Conservation (phyloP, 495 filamentous ascomycete species). For the Xylaria palmicola region DNA sequence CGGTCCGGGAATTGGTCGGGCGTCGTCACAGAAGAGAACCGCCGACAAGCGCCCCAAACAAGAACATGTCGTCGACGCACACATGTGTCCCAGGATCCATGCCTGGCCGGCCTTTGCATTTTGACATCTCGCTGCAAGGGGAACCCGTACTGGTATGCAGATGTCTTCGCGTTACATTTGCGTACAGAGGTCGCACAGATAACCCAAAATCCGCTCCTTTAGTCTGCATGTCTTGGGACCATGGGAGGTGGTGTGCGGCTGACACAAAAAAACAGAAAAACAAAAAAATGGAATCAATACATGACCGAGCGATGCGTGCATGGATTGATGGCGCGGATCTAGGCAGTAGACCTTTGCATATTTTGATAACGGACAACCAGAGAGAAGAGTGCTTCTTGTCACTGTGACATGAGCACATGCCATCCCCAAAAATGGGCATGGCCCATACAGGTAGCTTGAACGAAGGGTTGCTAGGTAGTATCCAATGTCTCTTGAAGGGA, state of each 20-base stretch:
- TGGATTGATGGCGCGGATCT: not conserved
- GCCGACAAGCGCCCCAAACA: not conserved
- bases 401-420: not conserved
- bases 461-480: not conserved
- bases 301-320: not conserved
- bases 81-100: not conserved
- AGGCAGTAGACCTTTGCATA: not conserved
- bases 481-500: not conserved
- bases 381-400: not conserved
- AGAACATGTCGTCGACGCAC: not conserved
- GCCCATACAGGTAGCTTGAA: not conserved
- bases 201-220: not conserved
- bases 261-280: not conserved
- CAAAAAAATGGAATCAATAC: not conserved
- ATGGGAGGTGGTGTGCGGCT: slow-evolving; percentile 5
- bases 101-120: not conserved
- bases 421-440: not conserved
- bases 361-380: not conserved
- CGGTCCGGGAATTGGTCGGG: not conserved
- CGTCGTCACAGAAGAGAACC: slow-evolving; percentile 8
- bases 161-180: not conserved
- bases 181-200: not conserved
- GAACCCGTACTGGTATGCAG: not conserved
- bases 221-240: slow-evolving; percentile 8
- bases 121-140: slow-evolving; percentile 15